A percentile compares a stretch with the other conserved stretches of the same genome.
phyloP scores from a whole-genome alignment of 1,139 yeast genomes.

The Saccharomyces hybrid region DNA sequence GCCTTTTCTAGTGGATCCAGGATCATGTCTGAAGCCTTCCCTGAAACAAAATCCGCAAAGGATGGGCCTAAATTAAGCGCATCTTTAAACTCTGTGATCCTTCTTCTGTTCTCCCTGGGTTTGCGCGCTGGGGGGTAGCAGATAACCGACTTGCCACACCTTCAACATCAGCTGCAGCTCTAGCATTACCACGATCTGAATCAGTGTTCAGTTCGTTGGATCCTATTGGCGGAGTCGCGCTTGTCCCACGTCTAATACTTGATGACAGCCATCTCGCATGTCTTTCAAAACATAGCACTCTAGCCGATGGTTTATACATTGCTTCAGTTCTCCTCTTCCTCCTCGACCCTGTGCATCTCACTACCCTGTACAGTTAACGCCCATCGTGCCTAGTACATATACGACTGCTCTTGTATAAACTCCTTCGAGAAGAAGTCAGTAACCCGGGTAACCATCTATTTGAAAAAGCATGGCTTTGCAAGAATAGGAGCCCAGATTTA shows the following conservation, averaged over 20 bases:
- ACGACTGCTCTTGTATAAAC: background rate
- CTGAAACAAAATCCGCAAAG: constrained; percentile 81
- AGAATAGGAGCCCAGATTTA: background rate
- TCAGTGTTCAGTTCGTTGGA: background rate
- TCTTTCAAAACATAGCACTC: background rate
- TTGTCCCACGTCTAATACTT: background rate
- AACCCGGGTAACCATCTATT: background rate
- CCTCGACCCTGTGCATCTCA: background rate
- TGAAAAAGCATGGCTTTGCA: background rate
- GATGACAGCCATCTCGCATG: background rate
- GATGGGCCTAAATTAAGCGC: constrained; percentile 79
- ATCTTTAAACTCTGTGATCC: constrained; percentile 61
- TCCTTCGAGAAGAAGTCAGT: background rate
- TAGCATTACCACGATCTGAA: background rate
- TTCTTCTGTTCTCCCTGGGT: constrained; percentile 33
- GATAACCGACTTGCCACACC: background rate
- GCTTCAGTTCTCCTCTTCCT: background rate
- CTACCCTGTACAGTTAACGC: too few relatives aligned
- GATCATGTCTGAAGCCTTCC: constrained; percentile 61
- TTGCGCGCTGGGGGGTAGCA: background rate
- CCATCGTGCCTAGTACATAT: background rate
- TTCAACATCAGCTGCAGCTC: background rate
- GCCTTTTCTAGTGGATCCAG: constrained; percentile 68
- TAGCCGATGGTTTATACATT: background rate
- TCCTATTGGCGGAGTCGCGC: background rate